phyloP scores from a whole-genome alignment of 768 basidiomycete species.

The Pisolithus sp. region DNA sequence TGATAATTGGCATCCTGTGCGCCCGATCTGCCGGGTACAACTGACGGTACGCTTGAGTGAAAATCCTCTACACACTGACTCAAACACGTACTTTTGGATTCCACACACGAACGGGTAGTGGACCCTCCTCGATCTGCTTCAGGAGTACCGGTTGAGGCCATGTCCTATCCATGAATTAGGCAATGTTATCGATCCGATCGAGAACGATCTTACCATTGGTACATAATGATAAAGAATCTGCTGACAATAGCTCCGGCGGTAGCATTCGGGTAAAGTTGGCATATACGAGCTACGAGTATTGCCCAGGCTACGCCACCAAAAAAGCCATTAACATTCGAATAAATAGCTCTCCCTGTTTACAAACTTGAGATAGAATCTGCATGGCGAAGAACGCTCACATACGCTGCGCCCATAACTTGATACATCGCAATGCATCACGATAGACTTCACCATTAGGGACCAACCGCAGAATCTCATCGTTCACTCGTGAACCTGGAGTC shows the following conservation, averaged over 20 bases:
- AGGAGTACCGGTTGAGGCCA: constrained; percentile 99
- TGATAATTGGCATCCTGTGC: constrained; percentile 99
- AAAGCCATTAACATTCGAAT: constrained; percentile 97
- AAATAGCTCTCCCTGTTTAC: constrained; percentile 80
- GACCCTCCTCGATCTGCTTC: constrained; percentile 95
- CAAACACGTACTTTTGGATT: constrained; percentile 72
- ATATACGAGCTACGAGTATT: constrained; percentile 97
- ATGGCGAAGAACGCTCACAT: constrained; percentile 25
- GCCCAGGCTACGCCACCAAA: constrained; percentile 99
- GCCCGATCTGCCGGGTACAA: constrained; percentile 86
- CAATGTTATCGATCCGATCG: background rate
- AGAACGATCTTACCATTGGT: constrained; percentile 63
- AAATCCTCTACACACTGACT: no score
- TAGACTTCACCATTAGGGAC: constrained; percentile 94
- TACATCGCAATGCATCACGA: constrained; percentile 89
- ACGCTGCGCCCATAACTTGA: constrained; percentile 98
- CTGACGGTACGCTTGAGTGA: constrained; percentile 32
- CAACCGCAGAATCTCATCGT: constrained; percentile 89
- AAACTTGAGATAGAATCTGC: constrained; percentile 5
- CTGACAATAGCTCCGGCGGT: constrained; percentile 93
- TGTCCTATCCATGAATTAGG: constrained; percentile 48
- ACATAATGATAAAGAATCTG: constrained; percentile 97
- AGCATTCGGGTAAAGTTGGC: constrained; percentile 95
- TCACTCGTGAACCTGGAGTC: constrained; percentile 80
- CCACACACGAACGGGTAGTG: constrained; percentile 91